phyloP scores from a whole-genome alignment of 2,329 filamentous ascomycete species.

The Rutstroemia sp. region DNA sequence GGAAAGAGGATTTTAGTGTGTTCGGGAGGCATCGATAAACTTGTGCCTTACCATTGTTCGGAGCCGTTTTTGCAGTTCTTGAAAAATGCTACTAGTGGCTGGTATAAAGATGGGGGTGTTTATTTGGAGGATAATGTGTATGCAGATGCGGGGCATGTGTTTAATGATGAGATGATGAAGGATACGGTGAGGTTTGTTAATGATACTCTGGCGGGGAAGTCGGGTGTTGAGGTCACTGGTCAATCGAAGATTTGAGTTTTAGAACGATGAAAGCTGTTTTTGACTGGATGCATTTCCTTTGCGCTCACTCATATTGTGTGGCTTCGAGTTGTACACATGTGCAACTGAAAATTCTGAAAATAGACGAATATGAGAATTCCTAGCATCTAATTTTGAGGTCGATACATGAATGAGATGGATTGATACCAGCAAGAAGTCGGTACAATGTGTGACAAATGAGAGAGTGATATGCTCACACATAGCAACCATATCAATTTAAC shows the following conservation, averaged over 20 bases:
- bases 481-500: too few species aligned
- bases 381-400: too few species aligned
- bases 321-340: not conserved
- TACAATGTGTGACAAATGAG: too few species aligned
- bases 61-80: conserved; percentile 56
- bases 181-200: conserved; percentile 59
- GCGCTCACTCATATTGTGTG: not conserved
- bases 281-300: too few species aligned
- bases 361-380: not conserved
- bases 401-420: too few species aligned
- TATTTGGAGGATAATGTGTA: conserved; percentile 61
- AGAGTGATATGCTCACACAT: too few species aligned
- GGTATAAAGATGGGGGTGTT: conserved; percentile 48
- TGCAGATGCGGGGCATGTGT: conserved; percentile 61
- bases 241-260: conserved; percentile 17
- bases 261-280: too few species aligned
- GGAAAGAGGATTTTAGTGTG: conserved; percentile 60
- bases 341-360: not conserved
- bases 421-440: too few species aligned
- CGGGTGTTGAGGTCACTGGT: not conserved
- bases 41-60: conserved; percentile 61
- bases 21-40: conserved; percentile 59
- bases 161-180: conserved; percentile 57
- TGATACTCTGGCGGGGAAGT: conserved; percentile 23
- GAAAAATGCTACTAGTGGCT: conserved; percentile 42